Conservation (phyloP, 257 asterid species). For the Solanum pennellii region DNA sequence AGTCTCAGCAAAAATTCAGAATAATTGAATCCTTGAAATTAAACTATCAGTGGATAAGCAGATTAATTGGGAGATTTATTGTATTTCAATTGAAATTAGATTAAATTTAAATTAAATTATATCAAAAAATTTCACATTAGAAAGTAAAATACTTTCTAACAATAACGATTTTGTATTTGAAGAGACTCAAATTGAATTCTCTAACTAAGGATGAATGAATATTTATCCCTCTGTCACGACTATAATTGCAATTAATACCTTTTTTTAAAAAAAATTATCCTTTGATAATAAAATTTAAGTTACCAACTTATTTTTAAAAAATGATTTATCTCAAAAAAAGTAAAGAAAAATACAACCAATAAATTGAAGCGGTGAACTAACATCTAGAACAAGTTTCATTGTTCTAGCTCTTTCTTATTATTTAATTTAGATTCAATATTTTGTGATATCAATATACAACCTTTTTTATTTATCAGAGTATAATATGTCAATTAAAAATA, state of each 20-base stretch:
- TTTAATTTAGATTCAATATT: too few species aligned
- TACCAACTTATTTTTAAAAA: too few species aligned
- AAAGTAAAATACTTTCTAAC: not conserved
- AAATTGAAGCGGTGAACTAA: not conserved
- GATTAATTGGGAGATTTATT: not conserved
- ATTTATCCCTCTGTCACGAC: too few species aligned
- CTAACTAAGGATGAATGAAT: not conserved
- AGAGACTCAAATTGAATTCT: not conserved
- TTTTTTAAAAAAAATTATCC: not conserved
- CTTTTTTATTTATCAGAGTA: too few species aligned
- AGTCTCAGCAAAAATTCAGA: not conserved
- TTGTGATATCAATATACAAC: too few species aligned
- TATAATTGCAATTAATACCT: too few species aligned
- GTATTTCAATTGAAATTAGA: too few species aligned
- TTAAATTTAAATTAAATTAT: too few species aligned
- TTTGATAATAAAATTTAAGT: too few species aligned
- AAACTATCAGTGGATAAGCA: not conserved
- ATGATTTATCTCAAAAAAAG: too few species aligned
- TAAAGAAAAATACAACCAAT: not conserved
- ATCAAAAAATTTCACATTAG: rapidly evolving
- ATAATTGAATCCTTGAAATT: not conserved
- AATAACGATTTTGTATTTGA: too few species aligned
- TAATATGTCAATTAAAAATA: not conserved
- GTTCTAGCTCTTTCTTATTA: not conserved
- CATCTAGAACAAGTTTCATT: not conserved